Percentiles rank a stretch among this genome's conserved stretches.
phyloP scores from a whole-genome alignment of 768 basidiomycete species.

The Rubroboletus satanas region DNA sequence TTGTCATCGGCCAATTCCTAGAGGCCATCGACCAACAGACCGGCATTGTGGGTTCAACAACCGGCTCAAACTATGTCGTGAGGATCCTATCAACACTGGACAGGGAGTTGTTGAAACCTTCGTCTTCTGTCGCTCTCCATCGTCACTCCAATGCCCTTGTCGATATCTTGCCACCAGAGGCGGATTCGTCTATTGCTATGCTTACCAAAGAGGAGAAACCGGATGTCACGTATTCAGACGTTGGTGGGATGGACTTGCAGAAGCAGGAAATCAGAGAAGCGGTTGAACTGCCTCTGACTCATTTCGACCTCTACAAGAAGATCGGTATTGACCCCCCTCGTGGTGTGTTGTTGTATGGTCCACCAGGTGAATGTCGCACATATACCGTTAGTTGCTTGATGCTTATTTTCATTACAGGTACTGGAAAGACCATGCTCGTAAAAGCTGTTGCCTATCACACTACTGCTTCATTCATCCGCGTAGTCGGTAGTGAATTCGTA shows the following conservation, averaged over 20 bases:
- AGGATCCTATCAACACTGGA: slow-evolving; percentile 96
- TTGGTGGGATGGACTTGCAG: slow-evolving; percentile 96
- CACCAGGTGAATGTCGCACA: slow-evolving; percentile 63
- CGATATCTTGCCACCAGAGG: slow-evolving; percentile 97
- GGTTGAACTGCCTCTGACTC: slow-evolving; percentile 92
- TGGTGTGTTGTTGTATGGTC: slow-evolving; percentile 94
- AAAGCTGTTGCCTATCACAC: slow-evolving; percentile 99
- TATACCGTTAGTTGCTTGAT: not conserved
- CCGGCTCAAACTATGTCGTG: slow-evolving; percentile 97
- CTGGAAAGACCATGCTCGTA: slow-evolving; percentile 99
- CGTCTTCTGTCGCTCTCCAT: slow-evolving; percentile 96
- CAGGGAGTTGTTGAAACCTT: slow-evolving; percentile 94
- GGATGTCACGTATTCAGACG: slow-evolving; percentile 88
- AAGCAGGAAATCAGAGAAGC: slow-evolving; percentile 99
- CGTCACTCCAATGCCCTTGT: slow-evolving; percentile 98
- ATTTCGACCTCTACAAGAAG: slow-evolving; percentile 98
- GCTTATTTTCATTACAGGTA: slow-evolving; percentile 52
- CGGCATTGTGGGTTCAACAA: slow-evolving; percentile 95
- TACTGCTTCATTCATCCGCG: slow-evolving; percentile 95
- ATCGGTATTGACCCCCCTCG: slow-evolving; percentile 99
- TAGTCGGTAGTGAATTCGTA: slow-evolving; percentile 97
- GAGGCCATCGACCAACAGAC: slow-evolving; percentile 98
- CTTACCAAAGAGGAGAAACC: slow-evolving; percentile 92
- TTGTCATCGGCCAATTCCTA: slow-evolving; percentile 98
- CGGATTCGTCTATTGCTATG: slow-evolving; percentile 96